These are phyloP conservation scores for Jacaranda mimosifolia DNA, from an alignment of 257 asterid genomes.

Conservation along the genomic window DNA sequence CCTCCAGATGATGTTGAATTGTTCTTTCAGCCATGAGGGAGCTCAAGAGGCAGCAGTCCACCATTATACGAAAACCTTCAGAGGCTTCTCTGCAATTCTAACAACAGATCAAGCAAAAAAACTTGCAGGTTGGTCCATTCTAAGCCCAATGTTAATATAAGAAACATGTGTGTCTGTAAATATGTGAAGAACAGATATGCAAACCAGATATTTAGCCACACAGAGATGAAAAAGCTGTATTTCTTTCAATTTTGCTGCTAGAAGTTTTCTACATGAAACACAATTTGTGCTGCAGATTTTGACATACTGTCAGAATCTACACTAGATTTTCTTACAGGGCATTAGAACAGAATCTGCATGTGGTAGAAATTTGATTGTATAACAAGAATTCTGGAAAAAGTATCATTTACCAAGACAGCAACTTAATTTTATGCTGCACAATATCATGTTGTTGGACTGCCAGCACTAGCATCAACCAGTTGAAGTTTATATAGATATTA, in stretches of 20 bases:
- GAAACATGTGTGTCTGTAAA: background rate
- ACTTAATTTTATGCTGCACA: background rate
- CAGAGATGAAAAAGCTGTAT: background rate
- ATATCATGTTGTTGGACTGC: background rate
- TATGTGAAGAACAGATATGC: background rate
- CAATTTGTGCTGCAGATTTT: background rate
- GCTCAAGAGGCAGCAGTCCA: constrained; percentile 51
- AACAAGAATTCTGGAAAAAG: background rate
- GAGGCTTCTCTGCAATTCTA: constrained; percentile 78
- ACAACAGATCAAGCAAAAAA: constrained; percentile 61
- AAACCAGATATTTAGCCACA: background rate
- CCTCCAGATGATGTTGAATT: background rate
- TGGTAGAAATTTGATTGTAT: background rate
- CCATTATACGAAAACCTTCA: constrained; percentile 55
- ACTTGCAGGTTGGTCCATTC: constrained; percentile 48
- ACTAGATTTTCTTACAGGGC: background rate
- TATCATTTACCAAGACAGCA: background rate
- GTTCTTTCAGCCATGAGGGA: constrained; percentile 46
- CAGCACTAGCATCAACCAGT: background rate
- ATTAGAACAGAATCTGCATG: background rate
- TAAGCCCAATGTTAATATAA: background rate
- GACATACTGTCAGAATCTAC: background rate
- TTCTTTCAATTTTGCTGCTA: background rate
- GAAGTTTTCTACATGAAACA: background rate
- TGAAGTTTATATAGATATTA: background rate